Conservation (phyloP, 1,284 basidiomycete genomes). For the Leccinum huronense region DNA sequence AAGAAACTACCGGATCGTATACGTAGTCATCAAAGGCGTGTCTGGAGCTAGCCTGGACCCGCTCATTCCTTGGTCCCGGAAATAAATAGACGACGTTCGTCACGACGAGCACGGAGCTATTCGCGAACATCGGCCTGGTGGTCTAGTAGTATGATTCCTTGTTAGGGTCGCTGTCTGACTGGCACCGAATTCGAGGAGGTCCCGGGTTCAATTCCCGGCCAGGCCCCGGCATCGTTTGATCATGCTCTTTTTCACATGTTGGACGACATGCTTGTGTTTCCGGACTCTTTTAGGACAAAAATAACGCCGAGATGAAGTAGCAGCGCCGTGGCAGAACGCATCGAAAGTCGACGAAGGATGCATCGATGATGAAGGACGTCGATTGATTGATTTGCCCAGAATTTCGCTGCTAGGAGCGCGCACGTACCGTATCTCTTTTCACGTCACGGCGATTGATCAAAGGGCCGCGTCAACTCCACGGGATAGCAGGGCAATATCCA, state of each 20-base stretch:
- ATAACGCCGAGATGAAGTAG: conserved; percentile 21
- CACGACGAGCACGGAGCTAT: background rate
- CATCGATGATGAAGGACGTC: conserved; percentile 18
- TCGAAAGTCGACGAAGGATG: conserved; percentile 5
- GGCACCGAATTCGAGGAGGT: conserved; percentile 55
- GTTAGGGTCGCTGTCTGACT: conserved; percentile 43
- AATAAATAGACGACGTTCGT: background rate
- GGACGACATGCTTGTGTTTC: conserved; percentile 1
- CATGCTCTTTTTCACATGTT: conserved; percentile 9
- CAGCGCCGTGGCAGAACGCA: conserved; percentile 8
- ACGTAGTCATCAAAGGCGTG: background rate
- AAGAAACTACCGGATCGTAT: background rate
- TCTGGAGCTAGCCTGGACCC: background rate
- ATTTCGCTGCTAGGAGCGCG: background rate
- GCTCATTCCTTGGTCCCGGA: background rate
- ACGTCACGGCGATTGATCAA: conserved; percentile 38
- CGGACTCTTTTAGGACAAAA: conserved; percentile 16
- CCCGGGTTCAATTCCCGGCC: conserved; percentile 84
- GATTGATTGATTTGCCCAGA: conserved; percentile 31
- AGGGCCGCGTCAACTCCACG: conserved; percentile 31
- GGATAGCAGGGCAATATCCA: conserved; percentile 28
- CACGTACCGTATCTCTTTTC: conserved; percentile 40
- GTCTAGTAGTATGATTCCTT: conserved; percentile 75
- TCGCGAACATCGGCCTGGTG: conserved; percentile 49
- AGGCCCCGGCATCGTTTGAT: conserved; percentile 50